Conservation (phyloP, 176 grass and related monocot genomes). For the Oryza brachyantha region DNA sequence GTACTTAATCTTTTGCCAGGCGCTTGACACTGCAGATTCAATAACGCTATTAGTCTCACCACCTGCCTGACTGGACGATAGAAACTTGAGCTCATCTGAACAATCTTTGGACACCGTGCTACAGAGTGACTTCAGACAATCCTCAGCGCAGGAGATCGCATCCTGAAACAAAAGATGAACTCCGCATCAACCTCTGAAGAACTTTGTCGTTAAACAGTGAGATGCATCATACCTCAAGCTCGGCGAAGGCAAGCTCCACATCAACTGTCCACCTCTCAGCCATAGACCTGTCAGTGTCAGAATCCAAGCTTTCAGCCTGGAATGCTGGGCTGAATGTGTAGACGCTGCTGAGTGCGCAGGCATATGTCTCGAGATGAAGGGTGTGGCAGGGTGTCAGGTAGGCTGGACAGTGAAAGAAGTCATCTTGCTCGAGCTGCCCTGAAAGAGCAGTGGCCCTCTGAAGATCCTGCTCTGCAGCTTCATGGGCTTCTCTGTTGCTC, state of each 20-base stretch:
- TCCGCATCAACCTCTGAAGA: not conserved
- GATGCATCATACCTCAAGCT: constrained; percentile 44
- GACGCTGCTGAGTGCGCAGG: constrained; percentile 53
- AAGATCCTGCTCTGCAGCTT: constrained; percentile 45
- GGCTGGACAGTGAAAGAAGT: constrained; percentile 39
- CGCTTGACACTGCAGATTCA: constrained; percentile 21
- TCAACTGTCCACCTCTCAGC: constrained; percentile 52
- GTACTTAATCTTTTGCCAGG: constrained; percentile 55
- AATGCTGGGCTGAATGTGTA: constrained; percentile 56
- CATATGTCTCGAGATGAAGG: constrained; percentile 63
- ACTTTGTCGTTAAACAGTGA: not conserved
- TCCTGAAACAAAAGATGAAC: constrained; percentile 35
- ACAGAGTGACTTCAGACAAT: constrained; percentile 50
- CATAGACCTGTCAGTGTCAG: constrained; percentile 26
- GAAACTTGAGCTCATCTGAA: constrained; percentile 53
- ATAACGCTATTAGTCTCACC: constrained; percentile 9
- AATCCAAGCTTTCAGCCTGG: constrained; percentile 33
- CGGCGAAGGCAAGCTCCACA: constrained; percentile 53
- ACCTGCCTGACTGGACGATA: constrained; percentile 21
- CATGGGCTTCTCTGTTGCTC: constrained; percentile 57
- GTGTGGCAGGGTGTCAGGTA: constrained; percentile 33
- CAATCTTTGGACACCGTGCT: constrained; percentile 27
- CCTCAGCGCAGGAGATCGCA: constrained; percentile 50
- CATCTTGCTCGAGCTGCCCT: not conserved
- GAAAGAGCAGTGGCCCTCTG: constrained; percentile 36